phyloP scores from a whole-genome alignment of 1,139 yeast genomes.

The Zygoascus meyerae region DNA sequence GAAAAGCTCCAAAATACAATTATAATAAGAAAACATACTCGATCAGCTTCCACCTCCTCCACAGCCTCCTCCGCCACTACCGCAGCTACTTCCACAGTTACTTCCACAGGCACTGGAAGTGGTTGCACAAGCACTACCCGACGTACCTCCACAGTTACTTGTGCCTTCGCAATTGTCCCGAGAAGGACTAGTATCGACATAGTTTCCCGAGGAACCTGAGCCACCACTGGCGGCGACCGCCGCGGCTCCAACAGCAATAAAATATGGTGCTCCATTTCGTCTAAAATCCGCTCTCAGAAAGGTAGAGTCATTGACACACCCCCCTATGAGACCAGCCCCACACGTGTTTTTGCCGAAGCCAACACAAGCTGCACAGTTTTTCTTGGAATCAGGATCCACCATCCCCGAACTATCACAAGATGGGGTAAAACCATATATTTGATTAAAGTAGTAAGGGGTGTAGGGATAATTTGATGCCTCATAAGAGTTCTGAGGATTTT shows the following conservation, averaged over 20 bases:
- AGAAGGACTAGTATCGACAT: not conserved
- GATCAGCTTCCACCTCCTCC: conserved; percentile 1
- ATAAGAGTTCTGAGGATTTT: conserved; percentile 14
- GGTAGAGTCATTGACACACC: not conserved
- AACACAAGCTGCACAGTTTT: conserved; percentile 10
- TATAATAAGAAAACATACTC: no score
- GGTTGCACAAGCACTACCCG: conserved; percentile 12
- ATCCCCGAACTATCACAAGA: conserved; percentile 9
- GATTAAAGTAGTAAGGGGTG: conserved; percentile 9
- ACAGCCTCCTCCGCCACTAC: conserved; percentile 10
- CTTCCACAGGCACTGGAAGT: conserved; percentile 8
- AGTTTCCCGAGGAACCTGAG: not conserved
- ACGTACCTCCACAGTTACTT: conserved; percentile 11
- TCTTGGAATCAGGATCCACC: conserved; percentile 2
- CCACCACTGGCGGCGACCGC: not conserved
- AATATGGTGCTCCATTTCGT: not conserved
- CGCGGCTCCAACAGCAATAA: not conserved
- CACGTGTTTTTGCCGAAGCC: conserved; percentile 9
- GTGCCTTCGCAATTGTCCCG: not conserved
- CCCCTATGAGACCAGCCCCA: conserved; percentile 8
- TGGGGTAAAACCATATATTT: conserved; percentile 7
- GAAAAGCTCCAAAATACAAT: no score
- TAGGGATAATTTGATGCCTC: conserved; percentile 1
- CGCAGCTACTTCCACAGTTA: conserved; percentile 8
- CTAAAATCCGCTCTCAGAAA: not conserved